These are phyloP conservation scores for Globisporangium paddicum DNA, from an alignment of 352 stramenopile species.

Conservation along the genomic window DNA sequence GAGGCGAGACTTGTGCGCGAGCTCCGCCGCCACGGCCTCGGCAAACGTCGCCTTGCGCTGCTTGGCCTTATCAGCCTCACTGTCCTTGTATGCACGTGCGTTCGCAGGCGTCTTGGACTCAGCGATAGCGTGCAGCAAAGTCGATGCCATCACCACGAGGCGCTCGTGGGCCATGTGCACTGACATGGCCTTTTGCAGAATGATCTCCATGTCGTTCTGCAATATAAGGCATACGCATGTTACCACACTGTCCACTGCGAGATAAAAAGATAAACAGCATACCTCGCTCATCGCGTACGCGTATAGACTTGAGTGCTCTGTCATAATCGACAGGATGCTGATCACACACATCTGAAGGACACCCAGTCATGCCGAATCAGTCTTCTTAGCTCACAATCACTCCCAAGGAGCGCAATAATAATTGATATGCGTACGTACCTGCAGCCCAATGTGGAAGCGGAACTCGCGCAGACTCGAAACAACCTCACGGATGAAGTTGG, in stretches of 20 bases:
- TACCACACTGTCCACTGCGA: neutral
- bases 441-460: constrained; percentile 48
- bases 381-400: neutral
- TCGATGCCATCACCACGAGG: constrained; percentile 32
- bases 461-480: constrained; percentile 57
- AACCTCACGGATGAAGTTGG: constrained; percentile 28
- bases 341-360: constrained; percentile 28
- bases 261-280: neutral
- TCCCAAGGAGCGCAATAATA: neutral
- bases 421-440: constrained; percentile 21
- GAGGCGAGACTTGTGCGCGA: constrained; percentile 17
- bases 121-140: constrained; percentile 35
- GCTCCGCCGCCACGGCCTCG: constrained; percentile 23
- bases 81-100: constrained; percentile 26
- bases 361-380: neutral
- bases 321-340: constrained; percentile 39
- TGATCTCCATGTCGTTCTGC: constrained; percentile 25
- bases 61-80: constrained; percentile 27
- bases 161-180: constrained; percentile 43
- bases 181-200: constrained; percentile 42
- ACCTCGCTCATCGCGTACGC: constrained; percentile 63
- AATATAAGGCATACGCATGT: neutral
- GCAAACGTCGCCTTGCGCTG: constrained; percentile 29
- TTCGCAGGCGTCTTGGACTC: constrained; percentile 37
- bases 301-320: constrained; percentile 40